phyloP scores from a whole-genome alignment of 805 yeast species.

The Yamadazyma scolyti region DNA sequence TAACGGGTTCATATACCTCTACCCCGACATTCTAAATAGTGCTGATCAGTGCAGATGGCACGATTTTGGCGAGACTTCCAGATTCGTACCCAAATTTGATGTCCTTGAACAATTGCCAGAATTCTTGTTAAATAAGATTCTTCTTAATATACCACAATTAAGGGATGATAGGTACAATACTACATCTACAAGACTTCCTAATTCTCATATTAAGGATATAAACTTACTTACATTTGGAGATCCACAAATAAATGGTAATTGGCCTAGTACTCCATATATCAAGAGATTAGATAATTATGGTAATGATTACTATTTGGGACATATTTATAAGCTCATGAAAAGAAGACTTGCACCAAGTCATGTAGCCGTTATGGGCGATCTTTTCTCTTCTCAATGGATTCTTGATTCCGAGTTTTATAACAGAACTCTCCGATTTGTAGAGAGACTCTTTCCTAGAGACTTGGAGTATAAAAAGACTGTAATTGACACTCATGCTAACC shows the following conservation, averaged over 20 bases:
- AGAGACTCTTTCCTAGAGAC: conserved; percentile 64
- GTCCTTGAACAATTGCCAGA: conserved; percentile 8
- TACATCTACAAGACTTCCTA: conserved; percentile 3
- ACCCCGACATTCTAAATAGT: conserved; percentile 55
- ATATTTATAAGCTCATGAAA: conserved; percentile 67
- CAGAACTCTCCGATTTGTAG: conserved; percentile 70
- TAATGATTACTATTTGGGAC: conserved; percentile 86
- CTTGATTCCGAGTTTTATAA: conserved; percentile 78
- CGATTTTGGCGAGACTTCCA: conserved; percentile 10
- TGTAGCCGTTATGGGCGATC: conserved; percentile 89
- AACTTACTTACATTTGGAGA: conserved; percentile 86
- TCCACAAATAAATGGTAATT: conserved; percentile 92
- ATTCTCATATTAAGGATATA: conserved; percentile 41
- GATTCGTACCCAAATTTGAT: conserved; percentile 1
- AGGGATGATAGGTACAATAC: conserved; percentile 5
- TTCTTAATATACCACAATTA: conserved; percentile 18
- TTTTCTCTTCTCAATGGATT: conserved; percentile 94
- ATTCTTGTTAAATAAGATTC: conserved; percentile 10
- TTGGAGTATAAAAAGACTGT: conserved; percentile 46
- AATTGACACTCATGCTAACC: conserved; percentile 43
- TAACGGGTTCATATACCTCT: conserved; percentile 68
- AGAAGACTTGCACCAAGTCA: conserved; percentile 65
- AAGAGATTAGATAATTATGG: conserved; percentile 82
- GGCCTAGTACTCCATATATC: conserved; percentile 66
- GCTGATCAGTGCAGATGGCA: conserved; percentile 62